Evolutionary conservation across 257 asterid genomes (phyloP).

Genomic region (Rehmannia glutinosa): DNA sequence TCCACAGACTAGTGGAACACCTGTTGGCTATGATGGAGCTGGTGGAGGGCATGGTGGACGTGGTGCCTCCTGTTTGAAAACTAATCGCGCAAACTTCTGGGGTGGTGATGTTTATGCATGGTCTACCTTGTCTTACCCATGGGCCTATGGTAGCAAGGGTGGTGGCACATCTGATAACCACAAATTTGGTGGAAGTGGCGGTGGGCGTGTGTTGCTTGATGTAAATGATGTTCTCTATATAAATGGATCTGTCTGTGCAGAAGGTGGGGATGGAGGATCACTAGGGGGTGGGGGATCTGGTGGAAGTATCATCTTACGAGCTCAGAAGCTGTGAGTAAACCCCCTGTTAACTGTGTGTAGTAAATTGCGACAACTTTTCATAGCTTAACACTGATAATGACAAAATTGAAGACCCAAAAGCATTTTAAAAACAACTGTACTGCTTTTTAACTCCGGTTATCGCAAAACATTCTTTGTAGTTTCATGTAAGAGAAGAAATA

Average conservation of each 20-base stretch:
- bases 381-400: not conserved
- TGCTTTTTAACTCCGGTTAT: not conserved
- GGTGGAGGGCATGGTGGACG: constrained; percentile 99
- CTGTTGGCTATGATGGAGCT: constrained; percentile 84
- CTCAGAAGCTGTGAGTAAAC: constrained; percentile 84
- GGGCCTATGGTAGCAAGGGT: constrained; percentile 92
- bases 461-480: no score
- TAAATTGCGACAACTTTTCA: not conserved
- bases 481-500: no score
- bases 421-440: not conserved
- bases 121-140: constrained; percentile 70
- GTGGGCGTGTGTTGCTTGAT: constrained; percentile 75
- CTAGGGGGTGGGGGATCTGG: constrained; percentile 98
- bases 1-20: constrained; percentile 94
- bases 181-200: constrained; percentile 87
- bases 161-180: constrained; percentile 68
- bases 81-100: constrained; percentile 63
- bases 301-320: constrained; percentile 66
- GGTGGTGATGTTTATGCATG: constrained; percentile 98
- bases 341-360: constrained; percentile 22
- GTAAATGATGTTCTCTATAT: constrained; percentile 54
- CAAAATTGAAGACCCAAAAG: not conserved
- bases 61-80: constrained; percentile 92
- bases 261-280: constrained; percentile 92
- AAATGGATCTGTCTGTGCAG: constrained; percentile 84